Evolutionary conservation across 2,329 filamentous ascomycete species (phyloP).

Genomic region (Fusarium hostae): DNA sequence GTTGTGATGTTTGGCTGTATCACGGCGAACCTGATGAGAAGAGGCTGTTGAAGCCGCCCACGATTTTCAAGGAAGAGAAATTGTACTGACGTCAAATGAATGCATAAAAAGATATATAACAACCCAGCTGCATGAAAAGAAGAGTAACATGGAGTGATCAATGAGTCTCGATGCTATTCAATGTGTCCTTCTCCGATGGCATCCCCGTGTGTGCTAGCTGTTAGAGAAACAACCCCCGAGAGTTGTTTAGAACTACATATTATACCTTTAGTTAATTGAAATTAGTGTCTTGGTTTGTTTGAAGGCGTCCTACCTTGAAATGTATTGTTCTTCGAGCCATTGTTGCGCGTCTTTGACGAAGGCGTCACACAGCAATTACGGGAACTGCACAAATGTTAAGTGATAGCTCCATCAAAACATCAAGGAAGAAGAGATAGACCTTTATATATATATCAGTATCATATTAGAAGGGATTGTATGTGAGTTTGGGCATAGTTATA

Average conservation of each 20-base stretch:
- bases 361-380: background rate
- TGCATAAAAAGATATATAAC: too few species aligned
- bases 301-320: too few species aligned
- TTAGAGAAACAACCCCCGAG: background rate
- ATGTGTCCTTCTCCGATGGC: background rate
- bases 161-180: too few species aligned
- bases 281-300: background rate
- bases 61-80: background rate
- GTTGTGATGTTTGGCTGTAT: background rate
- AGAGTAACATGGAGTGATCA: too few species aligned
- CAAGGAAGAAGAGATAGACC: background rate
- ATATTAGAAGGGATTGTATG: too few species aligned
- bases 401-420: background rate
- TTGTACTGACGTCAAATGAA: background rate
- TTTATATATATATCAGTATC: too few species aligned
- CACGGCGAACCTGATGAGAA: background rate
- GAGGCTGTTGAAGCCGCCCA: background rate
- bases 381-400: background rate
- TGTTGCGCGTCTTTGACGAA: background rate
- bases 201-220: background rate
- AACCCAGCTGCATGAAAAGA: background rate
- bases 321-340: background rate
- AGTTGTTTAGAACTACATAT: background rate
- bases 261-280: fast-evolving
- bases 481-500: background rate